Evolutionary conservation across 768 basidiomycete genomes (phyloP).

Genomic region (Suillus luteus): DNA sequence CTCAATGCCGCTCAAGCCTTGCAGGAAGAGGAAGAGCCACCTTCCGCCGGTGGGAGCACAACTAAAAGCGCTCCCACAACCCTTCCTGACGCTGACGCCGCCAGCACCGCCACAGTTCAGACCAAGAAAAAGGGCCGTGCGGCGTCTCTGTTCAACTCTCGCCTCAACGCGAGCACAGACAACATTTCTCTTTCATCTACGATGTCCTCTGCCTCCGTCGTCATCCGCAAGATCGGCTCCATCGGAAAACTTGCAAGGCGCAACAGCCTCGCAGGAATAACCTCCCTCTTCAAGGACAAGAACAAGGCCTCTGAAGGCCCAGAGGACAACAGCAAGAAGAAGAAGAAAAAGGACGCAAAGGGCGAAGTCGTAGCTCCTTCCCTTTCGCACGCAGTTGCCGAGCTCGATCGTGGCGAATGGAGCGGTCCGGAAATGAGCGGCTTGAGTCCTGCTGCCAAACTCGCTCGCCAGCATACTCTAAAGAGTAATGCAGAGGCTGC

Average conservation of each 20-base stretch:
- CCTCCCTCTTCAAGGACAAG: constrained; percentile 92
- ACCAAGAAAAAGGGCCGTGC: constrained; percentile 74
- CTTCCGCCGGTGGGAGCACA: constrained; percentile 31
- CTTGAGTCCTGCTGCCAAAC: constrained; percentile 85
- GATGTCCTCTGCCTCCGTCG: constrained; percentile 91
- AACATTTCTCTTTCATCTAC: constrained; percentile 96
- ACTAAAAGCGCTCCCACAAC: constrained; percentile 26
- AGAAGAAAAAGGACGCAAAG: constrained; percentile 59
- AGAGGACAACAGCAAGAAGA: constrained; percentile 45
- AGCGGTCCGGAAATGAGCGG: constrained; percentile 62
- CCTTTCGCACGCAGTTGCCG: constrained; percentile 82
- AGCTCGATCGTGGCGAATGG: constrained; percentile 73
- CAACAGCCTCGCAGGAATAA: constrained; percentile 89
- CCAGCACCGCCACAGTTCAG: constrained; percentile 43
- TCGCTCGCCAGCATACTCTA: constrained; percentile 89
- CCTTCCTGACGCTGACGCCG: constrained; percentile 26
- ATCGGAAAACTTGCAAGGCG: constrained; percentile 87
- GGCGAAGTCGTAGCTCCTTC: constrained; percentile 65
- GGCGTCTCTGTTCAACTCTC: constrained; percentile 82
- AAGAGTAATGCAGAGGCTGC: constrained; percentile 69
- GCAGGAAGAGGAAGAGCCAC: constrained; percentile 49
- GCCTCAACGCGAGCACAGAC: constrained; percentile 86
- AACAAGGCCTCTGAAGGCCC: constrained; percentile 42
- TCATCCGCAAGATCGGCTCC: constrained; percentile 93
- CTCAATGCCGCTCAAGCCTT: constrained; percentile 61